Conservation (phyloP, 2,329 filamentous ascomycete genomes). For the Gaeumannomyces sp. region DNA sequence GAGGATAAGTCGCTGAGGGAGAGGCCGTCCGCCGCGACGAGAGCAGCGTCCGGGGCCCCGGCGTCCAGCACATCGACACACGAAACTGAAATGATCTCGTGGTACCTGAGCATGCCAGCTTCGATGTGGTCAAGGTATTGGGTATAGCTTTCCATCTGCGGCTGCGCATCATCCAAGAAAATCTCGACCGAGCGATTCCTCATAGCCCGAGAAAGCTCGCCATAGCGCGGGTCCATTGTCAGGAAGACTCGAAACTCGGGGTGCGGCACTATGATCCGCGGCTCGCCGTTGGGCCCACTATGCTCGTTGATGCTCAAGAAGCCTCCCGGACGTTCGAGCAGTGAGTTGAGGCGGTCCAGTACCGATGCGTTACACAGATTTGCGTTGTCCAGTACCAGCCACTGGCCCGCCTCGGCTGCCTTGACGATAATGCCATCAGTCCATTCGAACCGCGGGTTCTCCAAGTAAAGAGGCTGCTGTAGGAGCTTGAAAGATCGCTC, state of each 20-base stretch:
- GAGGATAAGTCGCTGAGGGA: constrained; percentile 39
- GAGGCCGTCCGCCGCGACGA: constrained; percentile 39
- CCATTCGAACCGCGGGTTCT: constrained; percentile 88
- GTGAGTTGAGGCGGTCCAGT: constrained; percentile 85
- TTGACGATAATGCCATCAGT: constrained; percentile 87
- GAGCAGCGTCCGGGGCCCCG: constrained; percentile 26
- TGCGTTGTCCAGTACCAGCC: constrained; percentile 94
- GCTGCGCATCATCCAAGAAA: constrained; percentile 52
- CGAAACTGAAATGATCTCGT: constrained; percentile 26
- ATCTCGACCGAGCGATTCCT: constrained; percentile 91
- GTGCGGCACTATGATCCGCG: constrained; percentile 75
- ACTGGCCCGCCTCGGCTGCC: constrained; percentile 77
- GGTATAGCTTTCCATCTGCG: constrained; percentile 26
- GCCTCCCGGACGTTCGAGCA: constrained; percentile 79
- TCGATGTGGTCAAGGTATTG: constrained; percentile 41
- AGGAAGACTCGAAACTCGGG: constrained; percentile 86
- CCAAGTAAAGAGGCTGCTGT: constrained; percentile 48
- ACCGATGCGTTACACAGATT: constrained; percentile 96
- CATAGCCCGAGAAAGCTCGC: constrained; percentile 94
- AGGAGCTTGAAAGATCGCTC: constrained; percentile 44
- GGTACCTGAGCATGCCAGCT: constrained; percentile 41
- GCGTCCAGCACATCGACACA: constrained; percentile 19
- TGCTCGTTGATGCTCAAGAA: constrained; percentile 90
- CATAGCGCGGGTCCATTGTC: constrained; percentile 86
- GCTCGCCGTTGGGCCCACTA: constrained; percentile 72